Percentiles rank a stretch among this genome's conserved stretches.
These are phyloP conservation scores for Boletus pseudo-olivaceus DNA, from an alignment of 768 basidiomycete genomes.

Conservation along the genomic window DNA sequence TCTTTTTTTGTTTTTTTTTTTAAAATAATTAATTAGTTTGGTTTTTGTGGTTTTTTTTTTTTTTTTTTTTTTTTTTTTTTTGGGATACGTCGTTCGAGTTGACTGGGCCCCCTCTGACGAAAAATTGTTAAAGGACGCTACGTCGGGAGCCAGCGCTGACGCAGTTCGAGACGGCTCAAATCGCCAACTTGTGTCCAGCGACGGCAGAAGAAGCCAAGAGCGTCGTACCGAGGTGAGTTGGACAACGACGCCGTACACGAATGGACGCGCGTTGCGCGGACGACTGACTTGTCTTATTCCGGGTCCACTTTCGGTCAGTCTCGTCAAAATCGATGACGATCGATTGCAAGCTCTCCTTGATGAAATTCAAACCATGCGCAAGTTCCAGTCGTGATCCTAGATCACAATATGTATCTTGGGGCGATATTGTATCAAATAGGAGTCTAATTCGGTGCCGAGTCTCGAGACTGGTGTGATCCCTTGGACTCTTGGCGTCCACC, in stretches of 20 bases:
- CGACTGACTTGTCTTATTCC: neutral
- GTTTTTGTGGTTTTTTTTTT: too few species aligned
- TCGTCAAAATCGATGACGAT: constrained; percentile 88
- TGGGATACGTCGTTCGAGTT: neutral
- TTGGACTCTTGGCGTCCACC: neutral
- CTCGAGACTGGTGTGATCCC: neutral
- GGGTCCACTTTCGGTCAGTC: constrained; percentile 37
- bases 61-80: too few species aligned
- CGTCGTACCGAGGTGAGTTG: constrained; percentile 73
- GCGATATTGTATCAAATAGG: constrained; percentile 3
- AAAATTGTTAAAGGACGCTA: constrained; percentile 45
- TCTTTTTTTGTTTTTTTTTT: too few species aligned
- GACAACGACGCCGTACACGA: neutral
- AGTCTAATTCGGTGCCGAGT: neutral
- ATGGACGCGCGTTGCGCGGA: too few species aligned
- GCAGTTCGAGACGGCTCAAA: constrained; percentile 90
- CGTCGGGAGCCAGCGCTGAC: constrained; percentile 76
- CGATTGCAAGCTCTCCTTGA: constrained; percentile 75
- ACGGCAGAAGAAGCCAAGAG: constrained; percentile 91
- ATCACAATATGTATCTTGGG: neutral
- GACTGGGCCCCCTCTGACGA: constrained; percentile 25
- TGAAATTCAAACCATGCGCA: constrained; percentile 87
- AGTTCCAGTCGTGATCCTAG: constrained; percentile 68
- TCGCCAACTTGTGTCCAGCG: constrained; percentile 86
- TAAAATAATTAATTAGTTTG: too few species aligned